Evolutionary conservation across 176 grass and related monocot species (phyloP), one percentile per base, ranked within the genome.

Genomic region (Tuctoria greenei): DNA sequence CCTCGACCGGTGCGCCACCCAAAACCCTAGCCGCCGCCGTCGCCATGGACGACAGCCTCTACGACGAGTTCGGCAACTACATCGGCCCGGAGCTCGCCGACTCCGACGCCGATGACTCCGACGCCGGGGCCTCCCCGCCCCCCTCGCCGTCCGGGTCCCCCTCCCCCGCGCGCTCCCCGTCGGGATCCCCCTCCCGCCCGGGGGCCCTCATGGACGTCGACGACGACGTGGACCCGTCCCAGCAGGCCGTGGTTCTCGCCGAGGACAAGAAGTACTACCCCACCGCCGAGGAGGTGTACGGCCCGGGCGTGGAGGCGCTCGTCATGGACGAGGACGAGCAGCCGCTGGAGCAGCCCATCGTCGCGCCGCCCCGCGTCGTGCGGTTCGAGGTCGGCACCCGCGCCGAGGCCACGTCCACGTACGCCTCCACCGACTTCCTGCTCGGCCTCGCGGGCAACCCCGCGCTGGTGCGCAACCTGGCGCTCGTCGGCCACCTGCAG

Each of bases 231-330:
- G 89, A 83, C 37, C 69, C 91, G 18, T 71, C 82, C 43, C 87
- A 91, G 63, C 69, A 67, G 66, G 70, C 86, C 60, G 89, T 99
- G 45, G 91, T 99, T 46, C 95, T 99, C 35, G 91, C 95, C 10
- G 95, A 99, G 87, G 95, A 99, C 76, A 99, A 99, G 85, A 99
- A 99, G 91, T 95, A 99, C 69, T 99, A 95, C 83, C 95, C 95
- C 76, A 95, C 95, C 13, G 95, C 95, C 15, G 95, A 99, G 82
- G 95, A 99, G 78, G 95, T 99, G 55, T 99, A 88, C 67, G 95
- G 95, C 0, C 89, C 93, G 15, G 95, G 92, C 72, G 95, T 99
- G 25, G 91, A 99, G 81, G 80, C 95, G 73, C 95, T 99, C 44
- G 95, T 99, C 26, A 99, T 99, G 95, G 95, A 99, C 76, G 95